phyloP scores from a whole-genome alignment of 768 basidiomycete species.

The Amylocystis lapponica region DNA sequence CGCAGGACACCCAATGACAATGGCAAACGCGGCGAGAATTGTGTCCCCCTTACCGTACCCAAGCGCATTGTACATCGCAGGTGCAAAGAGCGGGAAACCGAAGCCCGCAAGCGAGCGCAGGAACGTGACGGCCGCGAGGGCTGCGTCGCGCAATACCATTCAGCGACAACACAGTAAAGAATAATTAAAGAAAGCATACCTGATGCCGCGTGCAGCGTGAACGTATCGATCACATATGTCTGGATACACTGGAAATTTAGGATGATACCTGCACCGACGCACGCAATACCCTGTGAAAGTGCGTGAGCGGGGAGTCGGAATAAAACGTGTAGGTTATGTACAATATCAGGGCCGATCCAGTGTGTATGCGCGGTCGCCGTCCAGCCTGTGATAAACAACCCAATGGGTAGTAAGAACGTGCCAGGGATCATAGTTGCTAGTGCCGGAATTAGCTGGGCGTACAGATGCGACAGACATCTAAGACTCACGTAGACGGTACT shows the following conservation, averaged over 20 bases:
- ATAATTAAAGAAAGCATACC: constrained; percentile 29
- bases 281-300: constrained; percentile 44
- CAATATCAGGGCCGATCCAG: constrained; percentile 72
- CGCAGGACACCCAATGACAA: constrained; percentile 46
- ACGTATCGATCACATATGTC: constrained; percentile 63
- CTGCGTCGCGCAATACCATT: constrained; percentile 25
- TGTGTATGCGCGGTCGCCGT: constrained; percentile 47
- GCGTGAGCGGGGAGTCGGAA: not conserved
- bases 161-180: not conserved
- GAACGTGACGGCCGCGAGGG: constrained; percentile 58
- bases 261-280: constrained; percentile 53
- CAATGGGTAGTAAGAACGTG: constrained; percentile 55
- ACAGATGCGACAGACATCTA: not conserved
- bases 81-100: constrained; percentile 74
- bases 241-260: constrained; percentile 57
- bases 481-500: constrained; percentile 42
- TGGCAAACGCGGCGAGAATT: constrained; percentile 51
- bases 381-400: constrained; percentile 70
- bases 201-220: constrained; percentile 61
- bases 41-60: constrained; percentile 71
- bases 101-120: constrained; percentile 66
- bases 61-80: constrained; percentile 56
- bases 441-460: not conserved
- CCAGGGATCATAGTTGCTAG: constrained; percentile 56
- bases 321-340: constrained; percentile 24